Conservation (phyloP, 2,329 filamentous ascomycete genomes). For the Fusarium ramigenum region DNA sequence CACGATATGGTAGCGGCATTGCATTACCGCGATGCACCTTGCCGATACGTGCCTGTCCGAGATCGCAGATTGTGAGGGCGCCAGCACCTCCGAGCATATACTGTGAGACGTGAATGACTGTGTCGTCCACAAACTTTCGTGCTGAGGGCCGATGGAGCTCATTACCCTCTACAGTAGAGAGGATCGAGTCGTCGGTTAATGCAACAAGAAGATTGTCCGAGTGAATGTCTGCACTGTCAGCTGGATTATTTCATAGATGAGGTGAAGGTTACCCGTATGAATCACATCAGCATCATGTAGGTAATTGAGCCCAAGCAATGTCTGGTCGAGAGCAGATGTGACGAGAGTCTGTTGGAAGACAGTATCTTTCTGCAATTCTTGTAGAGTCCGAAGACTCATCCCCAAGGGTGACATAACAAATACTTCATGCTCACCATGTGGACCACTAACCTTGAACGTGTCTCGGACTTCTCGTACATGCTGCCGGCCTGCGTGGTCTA, state of each 20-base stretch:
- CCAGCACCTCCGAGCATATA: conserved; percentile 47
- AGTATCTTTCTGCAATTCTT: conserved; percentile 39
- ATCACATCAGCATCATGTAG: conserved; percentile 41
- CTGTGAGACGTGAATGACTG: conserved; percentile 46
- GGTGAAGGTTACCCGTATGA: conserved; percentile 40
- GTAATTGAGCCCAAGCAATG: conserved; percentile 38
- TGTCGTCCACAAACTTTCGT: conserved; percentile 42
- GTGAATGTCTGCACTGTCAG: conserved; percentile 44
- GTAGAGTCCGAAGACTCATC: conserved; percentile 49
- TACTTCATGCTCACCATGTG: conserved; percentile 47
- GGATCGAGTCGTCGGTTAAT: conserved; percentile 44
- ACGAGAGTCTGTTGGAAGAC: conserved; percentile 44
- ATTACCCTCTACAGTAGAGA: conserved; percentile 44
- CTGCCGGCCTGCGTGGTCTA: conserved; percentile 42
- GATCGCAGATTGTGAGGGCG: conserved; percentile 46
- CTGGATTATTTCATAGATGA: accelerated
- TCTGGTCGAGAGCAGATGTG: conserved; percentile 34
- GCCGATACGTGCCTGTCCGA: conserved; percentile 50
- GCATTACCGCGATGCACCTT: conserved; percentile 32
- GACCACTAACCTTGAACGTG: conserved; percentile 45
- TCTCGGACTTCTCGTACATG: conserved; percentile 49
- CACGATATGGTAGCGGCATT: conserved; percentile 46
- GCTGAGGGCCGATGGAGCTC: conserved; percentile 46
- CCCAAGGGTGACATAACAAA: conserved; percentile 50
- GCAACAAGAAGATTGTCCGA: conserved; percentile 50